These are phyloP conservation scores for Phytophthora uliginosa DNA, from an alignment of 352 stramenopile genomes.

Conservation along the genomic window DNA sequence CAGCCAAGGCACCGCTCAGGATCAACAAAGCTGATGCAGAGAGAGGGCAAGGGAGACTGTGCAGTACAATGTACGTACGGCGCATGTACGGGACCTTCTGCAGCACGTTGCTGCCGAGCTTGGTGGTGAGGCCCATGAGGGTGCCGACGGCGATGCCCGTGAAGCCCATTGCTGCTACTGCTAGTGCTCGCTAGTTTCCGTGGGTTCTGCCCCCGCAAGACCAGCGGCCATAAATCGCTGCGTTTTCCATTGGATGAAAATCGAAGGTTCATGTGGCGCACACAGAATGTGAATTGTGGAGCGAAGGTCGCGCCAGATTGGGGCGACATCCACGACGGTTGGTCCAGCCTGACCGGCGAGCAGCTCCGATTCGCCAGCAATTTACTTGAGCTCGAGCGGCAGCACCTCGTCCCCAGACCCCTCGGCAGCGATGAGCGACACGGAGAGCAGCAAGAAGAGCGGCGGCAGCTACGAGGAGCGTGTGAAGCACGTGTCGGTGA, in stretches of 20 bases:
- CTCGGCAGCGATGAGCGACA: conserved; percentile 69
- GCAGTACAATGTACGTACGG: conserved; percentile 54
- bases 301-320: conserved; percentile 35
- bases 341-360: conserved; percentile 26
- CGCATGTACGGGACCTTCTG: conserved; percentile 89
- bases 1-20: neutral
- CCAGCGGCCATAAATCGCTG: conserved; percentile 36
- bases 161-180: conserved; percentile 68
- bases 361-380: conserved; percentile 30
- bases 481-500: conserved; percentile 90
- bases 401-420: conserved; percentile 12
- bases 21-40: neutral
- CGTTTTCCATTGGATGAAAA: conserved; percentile 25
- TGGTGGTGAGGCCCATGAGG: conserved; percentile 84
- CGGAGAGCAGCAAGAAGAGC: conserved; percentile 69
- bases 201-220: conserved; percentile 32
- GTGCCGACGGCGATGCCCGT: conserved; percentile 74
- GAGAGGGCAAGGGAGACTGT: neutral
- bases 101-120: conserved; percentile 84
- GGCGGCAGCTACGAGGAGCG: conserved; percentile 81
- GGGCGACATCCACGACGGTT: conserved; percentile 39
- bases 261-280: neutral
- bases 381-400: conserved; percentile 27
- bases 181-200: conserved; percentile 28
- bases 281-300: conserved; percentile 3